Evolutionary conservation across 176 grass and related monocot genomes (phyloP), one percentile per base, ranked within the genome.

Genomic region (Raddia guianensis): DNA sequence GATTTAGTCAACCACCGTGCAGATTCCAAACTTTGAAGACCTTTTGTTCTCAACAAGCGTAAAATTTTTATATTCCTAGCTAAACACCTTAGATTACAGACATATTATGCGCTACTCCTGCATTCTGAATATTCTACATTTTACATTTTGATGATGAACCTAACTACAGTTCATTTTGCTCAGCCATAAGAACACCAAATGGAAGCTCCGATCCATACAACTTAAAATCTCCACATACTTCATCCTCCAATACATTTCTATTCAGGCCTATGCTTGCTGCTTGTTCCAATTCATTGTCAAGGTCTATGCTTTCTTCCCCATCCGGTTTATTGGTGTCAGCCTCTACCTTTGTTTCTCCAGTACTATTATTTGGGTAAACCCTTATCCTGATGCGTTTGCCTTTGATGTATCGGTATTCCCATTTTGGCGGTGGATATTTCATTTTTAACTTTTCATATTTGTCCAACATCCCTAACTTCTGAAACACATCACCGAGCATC

Each of bases 391-490:
- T 80, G 73, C 96, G 92, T 68, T 93, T 98, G 63, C 90, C 92
- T 90, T 91, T 95, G 64, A 89, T 89, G 80, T 95, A 90, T 43
- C 88, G 84, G 42, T 91, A 95, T 73, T 93, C 90, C 91, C 89
- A 93, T 90, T 86, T 91, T 40, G 92, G 90, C 0, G 86, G 92
- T 65, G 92, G 92, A 62, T 98, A 98, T 81, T 98, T 98, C 21
- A 70, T 91, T 42, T 91, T 93, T 67, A 98, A 88, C 69, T 90
- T 95, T 62, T 95, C 82, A 6, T 87, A 93, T 88, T 95, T 99
- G 74, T 99, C 92, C 64, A 90, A 37, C 92, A 99, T 99, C 51
- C 79, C 89, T 73, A 99, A 73, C 79, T 91, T 93, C 82, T 82
- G 78, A 86, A 99, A 99, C 49, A 90, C 82, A 57, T 91, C 88